Evolutionary conservation across 2,329 filamentous ascomycete genomes (phyloP), one percentile per base, ranked within the genome.

Genomic region (Cladorrhinum sp.): DNA sequence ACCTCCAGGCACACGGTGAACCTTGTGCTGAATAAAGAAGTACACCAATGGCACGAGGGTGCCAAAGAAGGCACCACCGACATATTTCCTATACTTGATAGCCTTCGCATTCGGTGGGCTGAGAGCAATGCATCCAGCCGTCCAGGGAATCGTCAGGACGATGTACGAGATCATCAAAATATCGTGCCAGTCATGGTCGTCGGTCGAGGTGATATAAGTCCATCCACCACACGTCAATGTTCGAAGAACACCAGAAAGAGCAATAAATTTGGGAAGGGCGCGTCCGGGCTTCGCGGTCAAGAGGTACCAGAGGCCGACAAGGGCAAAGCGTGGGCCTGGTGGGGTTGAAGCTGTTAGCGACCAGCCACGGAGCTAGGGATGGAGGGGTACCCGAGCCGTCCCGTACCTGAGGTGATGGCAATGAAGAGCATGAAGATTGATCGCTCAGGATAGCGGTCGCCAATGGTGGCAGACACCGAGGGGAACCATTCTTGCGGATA

Each of bases 81-180:
- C 78, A 66, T 89, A 86, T 78, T 96, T 98, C 68, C 95, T 85
- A 75, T 96, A 96, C 76, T 89, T 92, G 72, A 97, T 83, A 6
- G 95, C 91, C 64, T 80, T 85, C 12, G 88, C 82, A 73, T 97
- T 96, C 60, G 88, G 86, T 10, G 94, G 92, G 75, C 93, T 97
- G 56, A 98, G 79, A 4, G 89, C 86, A 64, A 98, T 84, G 74
- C 94, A 97, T 54, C 95, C 95, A 53, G 92, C 75, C 1, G 94
- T 99, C 95, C 95, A 99, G 1, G 95, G 95, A 58, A 99, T 81
- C 2, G 95, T 98, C 33, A 92, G 90, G 51, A 99, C 88, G 59
- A 99, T 82, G 75, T 99, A 99, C 14, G 92, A 96, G 68, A 99
- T 97, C 95, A 99, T 99, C 74, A 99, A 94, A 65, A 98, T 94